Evolutionary conservation across 495 filamentous ascomycete genomes (phyloP).

Genomic region (Penicillium cataractarum): DNA sequence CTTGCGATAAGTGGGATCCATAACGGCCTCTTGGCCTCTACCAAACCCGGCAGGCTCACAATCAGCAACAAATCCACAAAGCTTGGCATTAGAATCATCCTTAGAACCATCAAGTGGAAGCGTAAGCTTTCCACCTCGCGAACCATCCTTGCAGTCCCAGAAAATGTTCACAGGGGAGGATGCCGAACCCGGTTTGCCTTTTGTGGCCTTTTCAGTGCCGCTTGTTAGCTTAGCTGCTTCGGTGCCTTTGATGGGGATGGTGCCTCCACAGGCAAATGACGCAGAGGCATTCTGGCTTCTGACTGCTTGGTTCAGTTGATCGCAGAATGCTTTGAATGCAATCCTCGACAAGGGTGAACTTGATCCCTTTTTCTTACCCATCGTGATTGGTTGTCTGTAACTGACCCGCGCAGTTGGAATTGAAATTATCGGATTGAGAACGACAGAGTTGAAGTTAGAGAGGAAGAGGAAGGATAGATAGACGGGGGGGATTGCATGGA

Average conservation of each 20-base stretch:
- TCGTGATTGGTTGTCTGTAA: background rate
- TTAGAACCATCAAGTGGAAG: background rate
- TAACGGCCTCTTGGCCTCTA: conserved; percentile 42
- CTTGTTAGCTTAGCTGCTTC: background rate
- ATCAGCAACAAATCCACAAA: conserved; percentile 33
- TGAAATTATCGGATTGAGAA: too few relatives aligned
- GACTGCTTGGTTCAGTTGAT: conserved; percentile 10
- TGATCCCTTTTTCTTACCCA: background rate
- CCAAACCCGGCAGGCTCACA: conserved; percentile 55
- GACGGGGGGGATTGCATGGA: too few relatives aligned
- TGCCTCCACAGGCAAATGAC: conserved; percentile 21
- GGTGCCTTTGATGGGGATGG: conserved; percentile 10
- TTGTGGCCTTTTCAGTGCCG: too few relatives aligned
- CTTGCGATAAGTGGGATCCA: conserved; percentile 54
- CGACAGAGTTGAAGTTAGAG: too few relatives aligned
- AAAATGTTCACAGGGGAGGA: background rate
- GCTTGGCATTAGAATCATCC: background rate
- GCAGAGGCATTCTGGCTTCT: conserved; percentile 11
- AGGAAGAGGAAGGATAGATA: background rate
- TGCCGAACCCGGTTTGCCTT: background rate
- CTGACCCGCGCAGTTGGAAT: too few relatives aligned
- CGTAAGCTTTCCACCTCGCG: background rate
- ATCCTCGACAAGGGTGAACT: background rate
- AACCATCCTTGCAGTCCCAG: background rate
- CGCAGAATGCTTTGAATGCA: conserved; percentile 12